A percentile compares a stretch with the other conserved stretches of the same genome.
These are phyloP conservation scores for Uronychia binucleata DNA, from an alignment of 73 alveolate genomes.

Conservation along the genomic window DNA sequence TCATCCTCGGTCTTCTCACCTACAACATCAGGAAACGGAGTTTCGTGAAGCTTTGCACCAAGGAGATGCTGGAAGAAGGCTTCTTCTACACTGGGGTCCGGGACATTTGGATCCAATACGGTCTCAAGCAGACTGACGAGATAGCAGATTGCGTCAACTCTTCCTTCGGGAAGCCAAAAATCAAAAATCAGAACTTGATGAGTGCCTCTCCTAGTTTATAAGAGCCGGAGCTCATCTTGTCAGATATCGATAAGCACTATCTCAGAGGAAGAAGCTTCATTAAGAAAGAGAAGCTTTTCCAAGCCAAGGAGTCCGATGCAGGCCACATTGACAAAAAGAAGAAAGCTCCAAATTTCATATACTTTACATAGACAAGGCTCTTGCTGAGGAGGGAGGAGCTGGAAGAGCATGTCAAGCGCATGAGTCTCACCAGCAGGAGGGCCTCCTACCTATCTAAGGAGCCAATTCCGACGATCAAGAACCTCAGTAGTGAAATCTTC, in stretches of 20 bases:
- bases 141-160: background rate
- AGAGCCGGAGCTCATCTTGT: background rate
- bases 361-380: no score
- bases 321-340: no score
- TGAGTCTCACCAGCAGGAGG: background rate
- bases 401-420: background rate
- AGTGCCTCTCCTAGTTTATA: background rate
- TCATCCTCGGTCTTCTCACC: conserved; percentile 46
- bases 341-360: no score
- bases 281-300: background rate
- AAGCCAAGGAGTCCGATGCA: no score
- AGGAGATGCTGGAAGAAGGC: conserved; percentile 12
- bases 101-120: conserved; percentile 19
- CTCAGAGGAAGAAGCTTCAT: background rate
- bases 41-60: conserved; percentile 45
- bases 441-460: background rate
- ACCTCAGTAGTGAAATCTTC: background rate
- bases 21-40: conserved; percentile 19
- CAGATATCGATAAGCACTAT: background rate
- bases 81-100: conserved; percentile 9
- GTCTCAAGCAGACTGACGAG: background rate
- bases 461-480: background rate
- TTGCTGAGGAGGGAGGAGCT: background rate
- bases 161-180: background rate
- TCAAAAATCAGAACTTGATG: background rate